phyloP scores from a whole-genome alignment of 2,329 filamentous ascomycete genomes.

The Periconia sp. region DNA sequence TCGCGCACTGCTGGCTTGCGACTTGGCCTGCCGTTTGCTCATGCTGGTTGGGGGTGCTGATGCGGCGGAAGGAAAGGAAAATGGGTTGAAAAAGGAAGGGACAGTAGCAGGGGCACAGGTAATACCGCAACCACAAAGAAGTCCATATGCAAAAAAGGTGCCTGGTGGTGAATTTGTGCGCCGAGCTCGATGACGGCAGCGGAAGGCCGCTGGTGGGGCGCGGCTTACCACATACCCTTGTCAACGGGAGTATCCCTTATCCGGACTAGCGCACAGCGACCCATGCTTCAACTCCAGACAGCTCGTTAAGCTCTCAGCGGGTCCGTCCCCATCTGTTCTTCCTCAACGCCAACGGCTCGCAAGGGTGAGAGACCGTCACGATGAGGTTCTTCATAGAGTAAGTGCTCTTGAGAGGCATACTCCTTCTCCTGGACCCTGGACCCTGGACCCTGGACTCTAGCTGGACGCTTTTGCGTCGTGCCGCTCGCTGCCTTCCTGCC shows the following conservation, averaged over 20 bases:
- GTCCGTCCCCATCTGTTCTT: no score
- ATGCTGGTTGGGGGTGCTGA: conserved; percentile 48
- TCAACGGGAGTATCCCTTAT: conserved; percentile 17
- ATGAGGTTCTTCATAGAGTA: conserved; percentile 85
- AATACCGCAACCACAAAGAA: no score
- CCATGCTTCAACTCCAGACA: no score
- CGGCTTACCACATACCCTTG: no score
- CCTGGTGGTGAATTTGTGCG: conserved; percentile 16
- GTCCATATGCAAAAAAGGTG: no score
- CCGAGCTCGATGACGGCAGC: conserved; percentile 27
- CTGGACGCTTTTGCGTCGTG: no score
- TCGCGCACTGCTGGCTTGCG: conserved; percentile 68
- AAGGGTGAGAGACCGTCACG: conserved; percentile 39
- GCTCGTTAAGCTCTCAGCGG: no score
- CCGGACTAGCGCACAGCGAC: conserved; percentile 7
- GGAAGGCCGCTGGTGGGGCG: conserved; percentile 17
- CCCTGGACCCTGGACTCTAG: no score
- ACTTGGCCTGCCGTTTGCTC: conserved; percentile 67
- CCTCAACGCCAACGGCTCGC: conserved; percentile 26
- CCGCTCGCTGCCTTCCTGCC: no score
- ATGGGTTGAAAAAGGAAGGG: conserved; percentile 5
- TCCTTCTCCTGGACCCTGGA: no score
- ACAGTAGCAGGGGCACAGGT: conserved; percentile 1
- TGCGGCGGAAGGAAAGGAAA: conserved; percentile 2
- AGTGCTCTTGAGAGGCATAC: no score